A percentile compares a stretch with the other conserved stretches of the same genome.
phyloP scores from a whole-genome alignment of 331 rosid species.

The Quercus phellos region DNA sequence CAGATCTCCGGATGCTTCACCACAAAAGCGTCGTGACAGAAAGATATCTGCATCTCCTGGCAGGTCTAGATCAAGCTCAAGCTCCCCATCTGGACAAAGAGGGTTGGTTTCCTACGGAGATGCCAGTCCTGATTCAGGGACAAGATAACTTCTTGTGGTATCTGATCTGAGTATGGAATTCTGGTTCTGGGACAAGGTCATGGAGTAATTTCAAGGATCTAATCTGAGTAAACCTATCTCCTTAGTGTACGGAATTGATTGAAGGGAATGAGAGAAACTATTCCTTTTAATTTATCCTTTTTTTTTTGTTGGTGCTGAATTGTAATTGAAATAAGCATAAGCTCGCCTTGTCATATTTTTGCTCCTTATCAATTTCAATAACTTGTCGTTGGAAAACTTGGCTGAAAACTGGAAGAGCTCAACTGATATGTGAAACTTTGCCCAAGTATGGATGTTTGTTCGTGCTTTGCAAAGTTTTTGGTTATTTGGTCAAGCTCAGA shows the following conservation, averaged over 20 bases:
- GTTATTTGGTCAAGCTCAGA: background rate
- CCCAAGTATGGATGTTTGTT: background rate
- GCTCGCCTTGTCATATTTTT: background rate
- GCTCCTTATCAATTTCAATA: background rate
- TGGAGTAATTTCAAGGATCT: background rate
- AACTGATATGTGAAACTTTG: background rate
- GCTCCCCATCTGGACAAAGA: constrained; percentile 66
- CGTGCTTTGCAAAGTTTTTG: background rate
- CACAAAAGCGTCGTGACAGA: constrained; percentile 36
- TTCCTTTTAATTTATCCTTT: background rate
- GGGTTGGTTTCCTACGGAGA: constrained; percentile 93
- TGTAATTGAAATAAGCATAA: background rate
- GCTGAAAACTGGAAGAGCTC: background rate
- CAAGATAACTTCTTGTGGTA: constrained; percentile 25
- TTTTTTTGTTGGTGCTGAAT: background rate
- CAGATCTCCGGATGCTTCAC: constrained; percentile 54
- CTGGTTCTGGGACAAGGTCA: background rate
- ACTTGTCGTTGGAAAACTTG: background rate
- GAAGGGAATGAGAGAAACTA: background rate
- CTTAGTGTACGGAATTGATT: background rate
- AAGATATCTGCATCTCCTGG: constrained; percentile 49
- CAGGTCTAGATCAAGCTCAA: constrained; percentile 76
- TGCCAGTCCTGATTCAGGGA: constrained; percentile 61
- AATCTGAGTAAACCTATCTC: background rate
- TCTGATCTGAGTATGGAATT: background rate